Evolutionary conservation across 2,329 filamentous ascomycete species (phyloP), one percentile per base, ranked within the genome.

Genomic region (Fusarium hostae): DNA sequence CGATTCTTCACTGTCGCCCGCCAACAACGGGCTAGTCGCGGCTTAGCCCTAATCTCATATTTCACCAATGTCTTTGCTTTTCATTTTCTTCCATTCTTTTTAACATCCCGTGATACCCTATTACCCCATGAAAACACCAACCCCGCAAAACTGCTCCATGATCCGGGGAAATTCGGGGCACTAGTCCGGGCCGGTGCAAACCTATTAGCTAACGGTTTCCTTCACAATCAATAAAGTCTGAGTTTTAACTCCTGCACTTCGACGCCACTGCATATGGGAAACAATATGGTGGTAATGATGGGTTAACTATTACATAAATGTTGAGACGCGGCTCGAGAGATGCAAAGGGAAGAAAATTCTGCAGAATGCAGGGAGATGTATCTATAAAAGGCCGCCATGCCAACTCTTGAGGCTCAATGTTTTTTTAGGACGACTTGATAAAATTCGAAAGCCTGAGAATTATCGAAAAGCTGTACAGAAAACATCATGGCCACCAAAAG

Each of bases 131-230:
- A 52, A 71, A 68, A 71, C 32, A 56, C 24, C 41, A 63, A 68
- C 68, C 68, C 68, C 67, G 68, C 68, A 70, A 47, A 60, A 56
- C 18, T 55, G 47, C 59, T 39, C 45, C 59, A 70, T 51, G 67
- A 58, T 59, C 67, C 67, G 63, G 68, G 68, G 68, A 32, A 39
- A 71, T 30, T 63, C 68, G 68, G 68, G 68, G 67, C 32, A 40
- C 68, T 68, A 63, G 51, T 40, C 68, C 67, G 34, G 67, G 26
- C 47, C 47, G 45, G 54, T 62, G 51, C 67, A 58, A 41, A 66
- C 52, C 30, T 48, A 70, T 70, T 70, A 70, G 67, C 68, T 70
- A 70, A 70, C 39, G 55, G 67, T 68, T 68, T 68, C 62, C 56
- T 68, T 37, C 35, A 45, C 32, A 22, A 9, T 44, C 26, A 34